phyloP scores from a whole-genome alignment of 2,329 filamentous ascomycete genomes.

The Septoria petroselini region DNA sequence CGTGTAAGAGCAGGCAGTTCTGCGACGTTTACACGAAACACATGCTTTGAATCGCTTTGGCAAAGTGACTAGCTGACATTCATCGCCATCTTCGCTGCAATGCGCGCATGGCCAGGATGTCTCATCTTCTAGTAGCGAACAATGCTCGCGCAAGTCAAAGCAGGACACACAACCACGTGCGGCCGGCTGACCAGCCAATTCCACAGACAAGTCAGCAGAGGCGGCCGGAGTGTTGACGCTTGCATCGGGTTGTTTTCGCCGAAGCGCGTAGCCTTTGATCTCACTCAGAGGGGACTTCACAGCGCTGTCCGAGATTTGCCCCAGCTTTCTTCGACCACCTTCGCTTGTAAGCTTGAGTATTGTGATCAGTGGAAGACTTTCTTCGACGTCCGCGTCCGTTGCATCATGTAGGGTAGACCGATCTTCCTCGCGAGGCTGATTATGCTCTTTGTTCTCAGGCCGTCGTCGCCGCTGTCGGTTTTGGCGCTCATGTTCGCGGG shows the following conservation, averaged over 20 bases:
- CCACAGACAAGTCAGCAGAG: background rate
- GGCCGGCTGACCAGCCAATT: constrained; percentile 21
- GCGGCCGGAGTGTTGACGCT: too few relatives aligned
- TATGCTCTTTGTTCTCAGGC: background rate
- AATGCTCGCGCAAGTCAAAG: constrained; percentile 22
- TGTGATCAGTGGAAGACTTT: too few relatives aligned
- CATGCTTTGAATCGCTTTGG: constrained; percentile 39
- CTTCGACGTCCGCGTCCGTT: too few relatives aligned
- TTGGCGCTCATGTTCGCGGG: background rate
- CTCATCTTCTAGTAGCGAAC: constrained; percentile 39
- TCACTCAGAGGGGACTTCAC: too few relatives aligned
- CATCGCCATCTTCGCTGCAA: constrained; percentile 35
- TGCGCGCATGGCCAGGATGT: constrained; percentile 39
- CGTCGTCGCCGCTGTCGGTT: background rate
- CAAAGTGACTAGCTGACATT: constrained; percentile 39
- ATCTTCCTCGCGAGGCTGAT: too few relatives aligned
- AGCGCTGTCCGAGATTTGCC: too few relatives aligned
- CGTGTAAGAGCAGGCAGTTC: constrained; percentile 38
- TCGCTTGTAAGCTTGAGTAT: too few relatives aligned
- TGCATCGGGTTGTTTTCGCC: too few relatives aligned
- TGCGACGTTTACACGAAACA: constrained; percentile 36
- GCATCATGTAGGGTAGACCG: too few relatives aligned
- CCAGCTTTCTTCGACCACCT: too few relatives aligned
- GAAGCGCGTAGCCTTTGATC: too few relatives aligned
- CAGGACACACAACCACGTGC: constrained; percentile 23